These are phyloP conservation scores for Tuber borchii DNA, from an alignment of 495 filamentous ascomycete species.

Conservation along the genomic window DNA sequence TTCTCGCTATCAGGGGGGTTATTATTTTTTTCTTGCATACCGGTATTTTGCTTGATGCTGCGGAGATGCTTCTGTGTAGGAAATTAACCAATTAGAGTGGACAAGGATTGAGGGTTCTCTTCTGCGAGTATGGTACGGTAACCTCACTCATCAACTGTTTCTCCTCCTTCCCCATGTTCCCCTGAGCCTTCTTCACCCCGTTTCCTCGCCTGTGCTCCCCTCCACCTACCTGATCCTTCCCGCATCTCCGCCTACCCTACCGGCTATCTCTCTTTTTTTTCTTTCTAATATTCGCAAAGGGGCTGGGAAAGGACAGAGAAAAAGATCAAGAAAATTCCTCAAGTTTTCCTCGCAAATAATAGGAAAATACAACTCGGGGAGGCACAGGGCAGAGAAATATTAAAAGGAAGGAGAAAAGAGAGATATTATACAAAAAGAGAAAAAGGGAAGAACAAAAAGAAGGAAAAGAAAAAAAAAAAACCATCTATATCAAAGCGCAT, in stretches of 20 bases:
- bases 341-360: neutral
- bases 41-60: neutral
- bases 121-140: neutral
- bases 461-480: conserved; percentile 12
- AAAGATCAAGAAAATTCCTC: neutral
- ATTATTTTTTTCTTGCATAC: neutral
- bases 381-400: neutral
- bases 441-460: neutral
- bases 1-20: neutral
- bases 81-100: neutral
- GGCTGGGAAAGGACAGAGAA: neutral
- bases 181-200: conserved; percentile 3
- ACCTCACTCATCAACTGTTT: conserved; percentile 2
- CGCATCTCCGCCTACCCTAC: neutral
- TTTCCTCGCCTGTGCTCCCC: conserved; percentile 5
- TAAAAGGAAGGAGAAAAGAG: neutral
- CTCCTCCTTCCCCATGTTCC: conserved; percentile 2
- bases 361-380: neutral
- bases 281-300: neutral
- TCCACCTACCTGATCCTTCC: conserved; percentile 4
- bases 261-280: neutral
- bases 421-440: conserved; percentile 4
- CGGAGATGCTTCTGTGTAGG: neutral
- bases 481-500: conserved; percentile 6
- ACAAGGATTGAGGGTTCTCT: neutral